Conservation (phyloP, 2,329 filamentous ascomycete genomes). For the Clarireedia homoeocarpa region DNA sequence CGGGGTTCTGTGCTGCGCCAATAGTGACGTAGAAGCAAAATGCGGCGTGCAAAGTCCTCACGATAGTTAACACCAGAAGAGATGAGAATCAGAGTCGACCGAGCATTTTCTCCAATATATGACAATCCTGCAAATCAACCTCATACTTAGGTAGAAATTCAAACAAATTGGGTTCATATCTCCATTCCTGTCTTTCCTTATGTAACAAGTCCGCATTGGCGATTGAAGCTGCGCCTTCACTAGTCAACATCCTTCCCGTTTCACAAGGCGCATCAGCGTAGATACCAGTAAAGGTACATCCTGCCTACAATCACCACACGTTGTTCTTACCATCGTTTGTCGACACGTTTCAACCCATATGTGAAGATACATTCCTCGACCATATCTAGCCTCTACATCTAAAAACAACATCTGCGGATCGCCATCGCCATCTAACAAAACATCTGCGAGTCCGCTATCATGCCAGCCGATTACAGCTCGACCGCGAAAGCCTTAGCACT, state of each 20-base stretch:
- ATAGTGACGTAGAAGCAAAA: too few species aligned
- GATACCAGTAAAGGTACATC: background rate
- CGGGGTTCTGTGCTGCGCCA: too few species aligned
- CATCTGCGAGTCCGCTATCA: slow-evolving; percentile 20
- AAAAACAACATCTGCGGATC: background rate
- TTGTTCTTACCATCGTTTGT: background rate
- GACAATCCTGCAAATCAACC: too few species aligned
- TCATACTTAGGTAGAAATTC: too few species aligned
- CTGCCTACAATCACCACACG: background rate
- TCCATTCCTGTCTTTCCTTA: background rate
- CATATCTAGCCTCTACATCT: background rate
- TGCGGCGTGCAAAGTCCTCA: too few species aligned
- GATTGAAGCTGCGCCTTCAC: background rate
- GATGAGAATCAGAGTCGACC: too few species aligned
- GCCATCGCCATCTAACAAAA: background rate
- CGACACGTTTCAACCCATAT: slow-evolving; percentile 1
- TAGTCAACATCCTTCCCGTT: slow-evolving; percentile 3
- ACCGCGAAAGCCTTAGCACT: slow-evolving; percentile 43
- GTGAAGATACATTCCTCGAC: background rate
- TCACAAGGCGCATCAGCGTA: slow-evolving; percentile 6
- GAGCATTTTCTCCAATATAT: too few species aligned
- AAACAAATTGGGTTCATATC: background rate
- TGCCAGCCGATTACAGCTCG: slow-evolving; percentile 45
- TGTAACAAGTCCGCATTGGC: too few species aligned
- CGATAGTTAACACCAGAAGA: too few species aligned